These are phyloP conservation scores for Piromyces sp. DNA, from an alignment of 192 early-diverging fungal genomes.

Conservation along the genomic window DNA sequence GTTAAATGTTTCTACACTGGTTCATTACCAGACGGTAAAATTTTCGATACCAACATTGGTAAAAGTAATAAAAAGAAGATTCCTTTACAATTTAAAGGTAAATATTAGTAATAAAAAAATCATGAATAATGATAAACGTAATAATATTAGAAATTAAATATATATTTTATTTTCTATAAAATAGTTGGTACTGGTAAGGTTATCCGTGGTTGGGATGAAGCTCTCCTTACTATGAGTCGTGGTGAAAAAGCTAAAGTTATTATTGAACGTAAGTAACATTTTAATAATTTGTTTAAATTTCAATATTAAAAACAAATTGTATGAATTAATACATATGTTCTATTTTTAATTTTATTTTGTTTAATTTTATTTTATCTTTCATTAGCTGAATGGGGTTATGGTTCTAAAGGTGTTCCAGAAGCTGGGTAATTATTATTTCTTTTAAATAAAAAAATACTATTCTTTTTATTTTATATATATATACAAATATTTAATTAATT, in stretches of 20 bases:
- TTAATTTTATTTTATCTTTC: no score
- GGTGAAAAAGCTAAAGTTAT: conserved; percentile 47
- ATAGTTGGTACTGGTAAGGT: conserved; percentile 30
- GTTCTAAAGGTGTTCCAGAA: not conserved
- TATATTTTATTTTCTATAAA: not conserved
- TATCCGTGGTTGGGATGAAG: conserved; percentile 58
- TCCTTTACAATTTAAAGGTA: conserved; percentile 52
- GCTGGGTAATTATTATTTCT: not conserved
- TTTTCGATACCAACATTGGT: conserved; percentile 49
- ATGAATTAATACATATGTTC: no score
- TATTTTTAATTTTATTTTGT: no score
- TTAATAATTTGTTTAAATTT: no score
- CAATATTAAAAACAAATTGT: no score
- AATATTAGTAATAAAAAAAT: not conserved
- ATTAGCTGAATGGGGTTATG: not conserved
- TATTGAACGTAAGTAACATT: conserved; percentile 28
- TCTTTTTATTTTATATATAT: no score
- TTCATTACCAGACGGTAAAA: conserved; percentile 41
- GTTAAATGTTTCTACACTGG: conserved; percentile 50
- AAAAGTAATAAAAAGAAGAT: conserved; percentile 41
- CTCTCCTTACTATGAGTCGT: conserved; percentile 40
- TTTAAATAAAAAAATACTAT: no score
- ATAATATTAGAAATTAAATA: not conserved
- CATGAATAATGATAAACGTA: not conserved
- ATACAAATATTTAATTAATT: no score